A percentile compares a stretch with the other conserved stretches of the same genome.
Conservation (phyloP, 345 rosid genomes). For the Abelmoschus esculentus region DNA sequence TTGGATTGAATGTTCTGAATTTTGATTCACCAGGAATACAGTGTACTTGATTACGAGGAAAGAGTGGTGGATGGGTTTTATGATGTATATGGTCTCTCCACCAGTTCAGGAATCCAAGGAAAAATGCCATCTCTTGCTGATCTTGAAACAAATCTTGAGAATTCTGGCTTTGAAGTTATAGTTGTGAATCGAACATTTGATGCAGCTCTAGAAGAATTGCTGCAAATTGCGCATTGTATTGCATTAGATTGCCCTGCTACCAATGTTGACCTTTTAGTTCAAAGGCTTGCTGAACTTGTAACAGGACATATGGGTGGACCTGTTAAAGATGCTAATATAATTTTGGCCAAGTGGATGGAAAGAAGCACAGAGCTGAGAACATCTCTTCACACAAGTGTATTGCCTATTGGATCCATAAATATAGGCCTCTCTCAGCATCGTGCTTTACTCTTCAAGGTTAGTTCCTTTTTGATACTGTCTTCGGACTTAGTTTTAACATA, state of each 20-base stretch:
- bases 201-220: slow-evolving; percentile 63
- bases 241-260: slow-evolving; percentile 61
- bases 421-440: slow-evolving; percentile 92
- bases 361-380: slow-evolving; percentile 71
- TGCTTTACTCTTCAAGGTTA: slow-evolving; percentile 95
- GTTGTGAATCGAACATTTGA: slow-evolving; percentile 67
- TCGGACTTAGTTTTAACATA: background rate
- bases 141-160: slow-evolving; percentile 64
- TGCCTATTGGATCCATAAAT: slow-evolving; percentile 83
- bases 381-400: slow-evolving; percentile 59
- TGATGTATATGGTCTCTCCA: slow-evolving; percentile 62
- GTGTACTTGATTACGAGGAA: slow-evolving; percentile 88
- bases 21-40: slow-evolving; percentile 59
- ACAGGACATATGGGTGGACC: slow-evolving; percentile 95
- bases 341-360: slow-evolving; percentile 81
- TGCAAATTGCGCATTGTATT: slow-evolving; percentile 76
- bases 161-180: slow-evolving; percentile 73
- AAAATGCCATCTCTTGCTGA: slow-evolving; percentile 84
- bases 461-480: slow-evolving; percentile 7
- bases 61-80: slow-evolving; percentile 92
- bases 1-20: slow-evolving; percentile 12
- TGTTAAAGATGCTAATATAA: slow-evolving; percentile 77
- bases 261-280: slow-evolving; percentile 55
- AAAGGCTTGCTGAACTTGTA: slow-evolving; percentile 82
- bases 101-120: slow-evolving; percentile 47